Evolutionary conservation across 2,329 filamentous ascomycete species (phyloP), one percentile per base, ranked within the genome.

Genomic region (Knufia fluminis): DNA sequence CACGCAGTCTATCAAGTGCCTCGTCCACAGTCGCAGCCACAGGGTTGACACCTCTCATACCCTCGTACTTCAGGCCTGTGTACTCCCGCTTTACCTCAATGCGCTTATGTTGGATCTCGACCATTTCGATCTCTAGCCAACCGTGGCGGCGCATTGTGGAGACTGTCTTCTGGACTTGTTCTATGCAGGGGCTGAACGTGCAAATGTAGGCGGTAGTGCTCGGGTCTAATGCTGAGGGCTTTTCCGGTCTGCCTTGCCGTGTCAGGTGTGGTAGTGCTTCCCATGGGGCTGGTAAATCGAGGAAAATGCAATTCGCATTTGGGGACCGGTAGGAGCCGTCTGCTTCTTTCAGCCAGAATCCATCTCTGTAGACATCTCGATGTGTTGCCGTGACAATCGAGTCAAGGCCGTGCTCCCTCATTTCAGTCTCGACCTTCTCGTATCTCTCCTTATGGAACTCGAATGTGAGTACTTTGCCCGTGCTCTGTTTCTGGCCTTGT

Each of bases 141-240:
- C 87, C 88, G 4, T 89, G 71, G 32, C 81, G 78, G 48, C 91
- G 83, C 66, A 98, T 76, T 10, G 80, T 79, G 9, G 86, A 83
- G 48, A 95, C 82, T 0, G 92, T 97, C 49, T 82, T 80, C 47
- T 85, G 88, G 19, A 94, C 91, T 70, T 98, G 92, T 68, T 98
- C 92, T 57, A 98, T 94, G 67, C 92, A 98, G 0, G 92, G 92
- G 1, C 86, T 94, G 69, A 98, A 98, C 0, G 89, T 94, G 71
- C 92, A 98, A 48, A 98, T 77, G 62, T 92, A 77, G 1, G 83
- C 79, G 3, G 84, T 77, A 36, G 78, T 76, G n/a, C 76, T 74
- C 0, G 86, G 81, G 57, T 92, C 83, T 9, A 97, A 74, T 0
- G 79, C 74, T 1, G 76, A 75, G 0, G 56, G 54, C 3, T 64